phyloP scores from a whole-genome alignment of 2,329 filamentous ascomycete genomes.

The Penicillium thymicola region DNA sequence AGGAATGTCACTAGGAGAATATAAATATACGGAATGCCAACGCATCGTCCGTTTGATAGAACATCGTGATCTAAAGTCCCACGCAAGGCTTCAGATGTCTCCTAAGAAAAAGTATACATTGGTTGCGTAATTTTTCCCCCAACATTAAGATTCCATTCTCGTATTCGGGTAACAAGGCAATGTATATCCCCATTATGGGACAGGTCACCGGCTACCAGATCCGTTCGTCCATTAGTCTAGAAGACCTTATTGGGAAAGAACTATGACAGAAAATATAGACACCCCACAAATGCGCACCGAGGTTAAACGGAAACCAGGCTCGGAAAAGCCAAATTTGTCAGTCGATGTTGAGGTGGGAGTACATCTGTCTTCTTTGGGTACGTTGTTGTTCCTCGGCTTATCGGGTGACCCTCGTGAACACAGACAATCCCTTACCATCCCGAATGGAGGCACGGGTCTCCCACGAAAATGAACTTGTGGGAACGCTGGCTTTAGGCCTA shows the following conservation, averaged over 20 bases:
- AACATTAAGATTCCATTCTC: neutral
- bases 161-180: conserved; percentile 10
- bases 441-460: conserved; percentile 8
- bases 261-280: neutral
- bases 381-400: conserved; percentile 16
- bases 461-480: neutral
- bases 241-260: neutral
- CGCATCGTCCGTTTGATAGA: conserved; percentile 5
- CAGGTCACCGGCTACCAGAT: neutral
- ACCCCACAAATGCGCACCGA: neutral
- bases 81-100: neutral
- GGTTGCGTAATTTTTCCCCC: neutral
- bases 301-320: neutral
- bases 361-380: neutral
- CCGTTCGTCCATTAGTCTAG: neutral
- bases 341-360: neutral
- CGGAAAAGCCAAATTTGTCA: neutral
- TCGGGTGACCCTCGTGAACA: conserved; percentile 15
- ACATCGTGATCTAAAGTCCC: neutral
- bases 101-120: neutral
- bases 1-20: too few relatives aligned
- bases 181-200: neutral
- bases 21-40: neutral
- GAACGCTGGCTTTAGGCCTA: neutral
- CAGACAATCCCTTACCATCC: conserved; percentile 6